Percentiles rank a stretch among this genome's conserved stretches.
phyloP scores from a whole-genome alignment of 2,329 filamentous ascomycete genomes.

The Chaetomiaceae sp. region DNA sequence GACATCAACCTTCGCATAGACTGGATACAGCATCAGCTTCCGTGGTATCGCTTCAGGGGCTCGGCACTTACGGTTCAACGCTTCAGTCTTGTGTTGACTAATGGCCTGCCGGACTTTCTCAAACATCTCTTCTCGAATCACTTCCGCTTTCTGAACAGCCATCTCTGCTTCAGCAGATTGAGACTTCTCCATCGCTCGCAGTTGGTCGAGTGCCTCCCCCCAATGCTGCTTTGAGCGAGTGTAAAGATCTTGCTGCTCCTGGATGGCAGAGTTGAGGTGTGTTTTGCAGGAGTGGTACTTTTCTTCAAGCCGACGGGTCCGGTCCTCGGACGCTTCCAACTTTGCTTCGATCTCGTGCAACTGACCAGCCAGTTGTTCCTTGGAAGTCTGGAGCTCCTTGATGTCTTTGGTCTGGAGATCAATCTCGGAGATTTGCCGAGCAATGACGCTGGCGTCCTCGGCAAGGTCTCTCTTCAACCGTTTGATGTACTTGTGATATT shows the following conservation, averaged over 20 bases:
- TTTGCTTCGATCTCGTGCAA: slow-evolving; percentile 26
- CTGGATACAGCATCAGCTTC: slow-evolving; percentile 14
- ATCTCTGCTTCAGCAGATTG: slow-evolving; percentile 26
- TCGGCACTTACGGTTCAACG: slow-evolving; percentile 17
- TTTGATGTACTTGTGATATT: slow-evolving; percentile 22
- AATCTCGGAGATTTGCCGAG: slow-evolving; percentile 5
- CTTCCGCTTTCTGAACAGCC: slow-evolving; percentile 31
- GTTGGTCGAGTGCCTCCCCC: slow-evolving; percentile 31
- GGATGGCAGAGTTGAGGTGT: slow-evolving; percentile 42
- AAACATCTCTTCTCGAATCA: slow-evolving; percentile 30
- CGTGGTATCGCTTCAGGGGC: too few species aligned
- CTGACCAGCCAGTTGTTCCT: slow-evolving; percentile 12
- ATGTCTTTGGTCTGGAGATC: slow-evolving; percentile 16
- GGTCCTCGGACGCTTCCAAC: slow-evolving; percentile 26
- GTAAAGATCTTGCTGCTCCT: slow-evolving; percentile 44
- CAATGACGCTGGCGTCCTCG: background rate
- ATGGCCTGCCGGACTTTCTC: slow-evolving; percentile 22
- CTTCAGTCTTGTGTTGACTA: slow-evolving; percentile 20
- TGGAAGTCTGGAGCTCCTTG: slow-evolving; percentile 13
- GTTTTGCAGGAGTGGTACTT: slow-evolving; percentile 34
- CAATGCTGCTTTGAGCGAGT: slow-evolving; percentile 31
- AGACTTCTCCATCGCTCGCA: slow-evolving; percentile 31
- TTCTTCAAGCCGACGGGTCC: slow-evolving; percentile 31
- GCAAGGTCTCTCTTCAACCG: slow-evolving; percentile 15
- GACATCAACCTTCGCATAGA: slow-evolving; percentile 18